Evolutionary conservation across 768 basidiomycete genomes (phyloP).

Genomic region (Tephrocybe sp.): DNA sequence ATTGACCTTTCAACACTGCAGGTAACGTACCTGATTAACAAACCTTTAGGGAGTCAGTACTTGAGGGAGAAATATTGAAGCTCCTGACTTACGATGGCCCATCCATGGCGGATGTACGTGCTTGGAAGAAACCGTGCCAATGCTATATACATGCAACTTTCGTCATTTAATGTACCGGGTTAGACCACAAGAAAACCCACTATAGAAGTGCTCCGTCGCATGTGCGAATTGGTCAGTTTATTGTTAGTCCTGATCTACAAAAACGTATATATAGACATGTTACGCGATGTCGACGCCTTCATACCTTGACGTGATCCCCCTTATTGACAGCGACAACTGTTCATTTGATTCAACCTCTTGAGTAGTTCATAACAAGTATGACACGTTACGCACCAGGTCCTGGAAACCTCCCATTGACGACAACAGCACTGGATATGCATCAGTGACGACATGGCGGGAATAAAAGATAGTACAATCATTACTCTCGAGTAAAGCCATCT

Average conservation of each 20-base stretch:
- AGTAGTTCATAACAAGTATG: neutral
- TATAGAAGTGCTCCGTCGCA: slow-evolving; percentile 31
- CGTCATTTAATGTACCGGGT: neutral
- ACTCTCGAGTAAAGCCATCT: slow-evolving; percentile 22
- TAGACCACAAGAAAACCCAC: slow-evolving; percentile 10
- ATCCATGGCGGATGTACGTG: slow-evolving; percentile 30
- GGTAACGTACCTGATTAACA: slow-evolving; percentile 33
- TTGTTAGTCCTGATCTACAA: slow-evolving; percentile 26
- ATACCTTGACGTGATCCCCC: slow-evolving; percentile 23
- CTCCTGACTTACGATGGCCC: slow-evolving; percentile 19
- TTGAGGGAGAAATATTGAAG: neutral
- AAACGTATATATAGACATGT: neutral
- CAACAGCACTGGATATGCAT: slow-evolving; percentile 19
- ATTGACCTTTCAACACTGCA: neutral
- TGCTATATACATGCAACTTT: slow-evolving; percentile 17
- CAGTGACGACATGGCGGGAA: neutral
- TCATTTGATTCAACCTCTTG: neutral
- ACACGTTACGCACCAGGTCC: slow-evolving; percentile 23
- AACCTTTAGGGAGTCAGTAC: slow-evolving; percentile 21
- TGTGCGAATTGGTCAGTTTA: slow-evolving; percentile 22
- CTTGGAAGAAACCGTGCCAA: slow-evolving; percentile 33
- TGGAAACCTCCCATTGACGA: slow-evolving; percentile 27
- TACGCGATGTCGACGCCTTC: too few species aligned
- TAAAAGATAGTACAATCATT: neutral
- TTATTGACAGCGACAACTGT: slow-evolving; percentile 20